Conservation (phyloP, 2,329 filamentous ascomycete species). For the Pestalotiopsis sp. region DNA sequence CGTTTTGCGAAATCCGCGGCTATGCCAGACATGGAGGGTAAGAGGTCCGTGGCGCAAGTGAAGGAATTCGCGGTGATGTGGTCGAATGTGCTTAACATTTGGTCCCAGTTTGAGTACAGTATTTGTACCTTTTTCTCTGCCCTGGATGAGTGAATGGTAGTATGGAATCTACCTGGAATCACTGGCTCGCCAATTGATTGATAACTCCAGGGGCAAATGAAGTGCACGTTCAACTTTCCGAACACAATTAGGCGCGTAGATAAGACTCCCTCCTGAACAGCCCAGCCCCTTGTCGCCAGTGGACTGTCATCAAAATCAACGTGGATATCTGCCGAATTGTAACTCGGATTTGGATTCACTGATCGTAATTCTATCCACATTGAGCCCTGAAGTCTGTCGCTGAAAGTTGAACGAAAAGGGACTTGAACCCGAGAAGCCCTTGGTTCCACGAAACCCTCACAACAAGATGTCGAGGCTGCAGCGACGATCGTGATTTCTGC, state of each 20-base stretch:
- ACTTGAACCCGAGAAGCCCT: background rate
- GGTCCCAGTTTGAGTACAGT: background rate
- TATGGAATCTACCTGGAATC: fast-evolving
- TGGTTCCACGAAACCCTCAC: background rate
- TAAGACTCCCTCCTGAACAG: background rate
- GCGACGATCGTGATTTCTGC: slow-evolving; percentile 6
- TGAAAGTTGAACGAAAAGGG: background rate
- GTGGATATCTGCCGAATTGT: background rate
- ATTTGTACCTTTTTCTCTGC: background rate
- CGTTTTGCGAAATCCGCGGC: background rate
- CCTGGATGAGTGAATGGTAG: background rate
- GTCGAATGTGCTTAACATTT: background rate
- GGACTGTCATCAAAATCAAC: background rate
- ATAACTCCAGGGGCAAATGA: background rate
- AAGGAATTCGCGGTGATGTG: background rate
- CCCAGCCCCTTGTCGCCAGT: background rate
- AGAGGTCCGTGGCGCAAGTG: background rate
- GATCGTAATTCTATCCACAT: background rate
- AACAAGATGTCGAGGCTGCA: background rate
- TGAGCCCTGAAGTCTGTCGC: background rate
- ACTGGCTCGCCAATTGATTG: background rate
- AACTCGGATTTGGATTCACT: background rate
- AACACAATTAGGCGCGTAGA: background rate
- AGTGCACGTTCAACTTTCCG: background rate
- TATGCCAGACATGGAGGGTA: background rate